These are phyloP conservation scores for Curvularia spicifera DNA, from an alignment of 2,329 filamentous ascomycete species.

Conservation along the genomic window DNA sequence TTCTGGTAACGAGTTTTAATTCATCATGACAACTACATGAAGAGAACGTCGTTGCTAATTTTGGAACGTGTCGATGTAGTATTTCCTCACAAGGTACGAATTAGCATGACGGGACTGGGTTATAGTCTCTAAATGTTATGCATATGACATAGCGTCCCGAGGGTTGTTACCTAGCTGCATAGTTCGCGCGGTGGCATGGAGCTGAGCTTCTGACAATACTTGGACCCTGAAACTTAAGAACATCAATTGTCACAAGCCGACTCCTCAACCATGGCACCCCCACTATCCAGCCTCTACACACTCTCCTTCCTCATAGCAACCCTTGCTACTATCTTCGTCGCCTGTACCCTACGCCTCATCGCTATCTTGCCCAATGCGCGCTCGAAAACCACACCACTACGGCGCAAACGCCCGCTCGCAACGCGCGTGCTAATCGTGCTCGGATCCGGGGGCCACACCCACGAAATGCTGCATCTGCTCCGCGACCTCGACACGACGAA, in stretches of 20 bases:
- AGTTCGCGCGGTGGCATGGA: too few species aligned
- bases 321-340: conserved; percentile 44
- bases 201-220: too few species aligned
- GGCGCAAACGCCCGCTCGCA: conserved; percentile 41
- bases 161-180: too few species aligned
- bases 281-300: conserved; percentile 28
- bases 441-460: conserved; percentile 91
- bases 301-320: conserved; percentile 43
- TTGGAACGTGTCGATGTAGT: too few species aligned
- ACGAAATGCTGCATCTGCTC: conserved; percentile 91
- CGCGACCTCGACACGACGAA: conserved; percentile 57
- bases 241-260: neutral
- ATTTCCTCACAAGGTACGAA: too few species aligned
- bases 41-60: too few species aligned
- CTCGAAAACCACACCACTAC: conserved; percentile 29
- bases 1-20: too few species aligned
- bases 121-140: too few species aligned
- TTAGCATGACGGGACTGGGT: too few species aligned
- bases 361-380: conserved; percentile 47
- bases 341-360: conserved; percentile 48
- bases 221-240: too few species aligned
- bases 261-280: conserved; percentile 28
- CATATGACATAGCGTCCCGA: too few species aligned
- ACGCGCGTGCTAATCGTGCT: conserved; percentile 79
- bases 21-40: too few species aligned